phyloP scores from a whole-genome alignment of 2,329 filamentous ascomycete genomes.

The Monilinia aucupariae region DNA sequence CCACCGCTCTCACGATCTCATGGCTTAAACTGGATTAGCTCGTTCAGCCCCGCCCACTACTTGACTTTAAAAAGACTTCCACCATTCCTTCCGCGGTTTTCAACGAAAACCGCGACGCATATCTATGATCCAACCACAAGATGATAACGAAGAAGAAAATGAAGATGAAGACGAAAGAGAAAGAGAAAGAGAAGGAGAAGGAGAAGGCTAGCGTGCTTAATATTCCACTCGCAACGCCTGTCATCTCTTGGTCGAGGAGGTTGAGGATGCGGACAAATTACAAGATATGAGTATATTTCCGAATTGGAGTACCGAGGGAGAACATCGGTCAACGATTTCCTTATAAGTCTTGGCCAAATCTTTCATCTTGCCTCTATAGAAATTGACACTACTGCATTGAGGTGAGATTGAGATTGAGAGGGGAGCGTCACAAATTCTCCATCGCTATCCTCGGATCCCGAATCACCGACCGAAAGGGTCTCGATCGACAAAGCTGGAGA shows the following conservation, averaged over 20 bases:
- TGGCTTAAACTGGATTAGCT: neutral
- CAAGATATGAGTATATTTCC: no score
- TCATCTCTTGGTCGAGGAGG: no score
- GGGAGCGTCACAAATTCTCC: neutral
- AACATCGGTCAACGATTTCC: neutral
- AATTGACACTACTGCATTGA: neutral
- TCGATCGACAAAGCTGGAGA: neutral
- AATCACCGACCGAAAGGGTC: neutral
- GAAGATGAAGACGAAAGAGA: no score
- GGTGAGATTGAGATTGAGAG: neutral
- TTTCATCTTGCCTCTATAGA: neutral
- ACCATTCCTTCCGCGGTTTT: no score
- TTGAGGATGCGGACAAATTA: neutral
- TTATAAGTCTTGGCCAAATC: neutral
- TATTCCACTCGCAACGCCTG: neutral
- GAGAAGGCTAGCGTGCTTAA: slow-evolving; percentile 1
- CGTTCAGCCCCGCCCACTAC: neutral
- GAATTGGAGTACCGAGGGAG: neutral
- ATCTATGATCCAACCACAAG: slow-evolving; percentile 5
- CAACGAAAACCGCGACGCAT: no score
- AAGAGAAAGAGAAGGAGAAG: slow-evolving; percentile 6
- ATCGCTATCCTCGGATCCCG: slow-evolving; percentile 6
- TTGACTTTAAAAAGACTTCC: neutral
- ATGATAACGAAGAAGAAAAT: no score
- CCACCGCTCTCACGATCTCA: neutral